Base-by-base conservation (phyloP, 1,139 yeast species). In the Geotrichum phurueaensis region DNA sequence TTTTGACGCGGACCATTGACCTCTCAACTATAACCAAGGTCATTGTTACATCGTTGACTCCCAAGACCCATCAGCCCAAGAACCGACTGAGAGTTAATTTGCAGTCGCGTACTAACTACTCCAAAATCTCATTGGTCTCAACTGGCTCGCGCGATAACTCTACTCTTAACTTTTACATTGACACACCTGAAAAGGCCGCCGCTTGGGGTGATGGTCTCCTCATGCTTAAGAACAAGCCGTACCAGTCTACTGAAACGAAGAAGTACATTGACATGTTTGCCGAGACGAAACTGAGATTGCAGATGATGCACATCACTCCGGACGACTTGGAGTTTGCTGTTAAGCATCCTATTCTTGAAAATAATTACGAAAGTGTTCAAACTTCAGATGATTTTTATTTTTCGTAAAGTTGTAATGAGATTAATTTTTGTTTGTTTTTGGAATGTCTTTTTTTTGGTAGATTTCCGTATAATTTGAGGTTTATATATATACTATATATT, bases 141-240 rank as follows among this genome's bases (percentile, higher is more conserved):
- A 54, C 65, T 20, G 70, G 70, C 2, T 51, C 66, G 13, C 62
- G 70, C n/a, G 70, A 66, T 23, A 65, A 66, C 6, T 65, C 70
- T 3, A 60, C 68, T 7, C 77, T 89, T 62, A 74, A 79, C 27
- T 86, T 89, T 67, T 88, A 81, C 71, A 82, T 89, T 7, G 94
- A 88, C 65, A 86, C 91, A 5, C 81, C 83, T 63, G 90, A 86
- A 58, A 81, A 84, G 62, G 84, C 87, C 58, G 83, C 82, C 62
- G 84, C 86, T 12, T 89, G 96, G 95, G 77, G 86, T 54, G 96
- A 89, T 73, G 96, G 96, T 1, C 73, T 89, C 61, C 84, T 83
- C 70, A 78, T 89, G 80, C 76, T 87, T 66, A 74, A 78, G 39
- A 74, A 75, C 49, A 74, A 73, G 50, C 64, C 69, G 3, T 70